Conservation (phyloP, 2,329 filamentous ascomycete species). For the Aspergillus tamarii region DNA sequence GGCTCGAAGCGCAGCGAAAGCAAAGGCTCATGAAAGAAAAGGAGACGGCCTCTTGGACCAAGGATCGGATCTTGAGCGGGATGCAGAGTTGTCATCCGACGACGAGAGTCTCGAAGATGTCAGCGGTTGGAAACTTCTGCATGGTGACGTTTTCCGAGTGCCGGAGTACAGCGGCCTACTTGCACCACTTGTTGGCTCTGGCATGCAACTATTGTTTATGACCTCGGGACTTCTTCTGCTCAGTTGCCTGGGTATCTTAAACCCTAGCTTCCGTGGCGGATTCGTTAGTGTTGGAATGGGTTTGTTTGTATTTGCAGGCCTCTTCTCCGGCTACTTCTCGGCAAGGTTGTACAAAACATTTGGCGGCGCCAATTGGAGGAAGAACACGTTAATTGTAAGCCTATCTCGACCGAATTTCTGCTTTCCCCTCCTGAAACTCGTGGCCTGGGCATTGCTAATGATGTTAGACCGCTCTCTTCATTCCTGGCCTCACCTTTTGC, state of each 20-base stretch:
- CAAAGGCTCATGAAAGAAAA: slow-evolving; percentile 58
- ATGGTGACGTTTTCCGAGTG: slow-evolving; percentile 83
- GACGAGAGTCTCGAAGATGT: slow-evolving; percentile 77
- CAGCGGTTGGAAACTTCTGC: slow-evolving; percentile 85
- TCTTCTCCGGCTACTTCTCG: slow-evolving; percentile 88
- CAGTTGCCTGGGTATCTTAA: slow-evolving; percentile 76
- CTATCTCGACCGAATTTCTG: background rate
- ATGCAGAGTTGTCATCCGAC: slow-evolving; percentile 64
- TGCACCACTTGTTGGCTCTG: slow-evolving; percentile 80
- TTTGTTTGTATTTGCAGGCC: slow-evolving; percentile 78
- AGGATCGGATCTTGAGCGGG: slow-evolving; percentile 53
- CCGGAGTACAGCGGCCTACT: slow-evolving; percentile 72
- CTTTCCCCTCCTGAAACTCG: background rate
- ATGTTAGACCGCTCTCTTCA: slow-evolving; percentile 68
- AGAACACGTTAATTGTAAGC: slow-evolving; percentile 69
- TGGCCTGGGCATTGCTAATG: slow-evolving; percentile 20
- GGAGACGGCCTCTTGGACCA: slow-evolving; percentile 63
- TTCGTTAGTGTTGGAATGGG: slow-evolving; percentile 84
- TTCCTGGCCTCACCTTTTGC: slow-evolving; percentile 76
- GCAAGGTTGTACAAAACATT: slow-evolving; percentile 82
- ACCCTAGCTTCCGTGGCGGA: slow-evolving; percentile 86
- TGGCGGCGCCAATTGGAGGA: slow-evolving; percentile 72
- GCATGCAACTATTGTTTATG: slow-evolving; percentile 86
- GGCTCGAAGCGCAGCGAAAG: slow-evolving; percentile 27
- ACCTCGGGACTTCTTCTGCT: slow-evolving; percentile 70